phyloP scores from a whole-genome alignment of 1,284 basidiomycete genomes.

The Lignosus rhinocerotis region DNA sequence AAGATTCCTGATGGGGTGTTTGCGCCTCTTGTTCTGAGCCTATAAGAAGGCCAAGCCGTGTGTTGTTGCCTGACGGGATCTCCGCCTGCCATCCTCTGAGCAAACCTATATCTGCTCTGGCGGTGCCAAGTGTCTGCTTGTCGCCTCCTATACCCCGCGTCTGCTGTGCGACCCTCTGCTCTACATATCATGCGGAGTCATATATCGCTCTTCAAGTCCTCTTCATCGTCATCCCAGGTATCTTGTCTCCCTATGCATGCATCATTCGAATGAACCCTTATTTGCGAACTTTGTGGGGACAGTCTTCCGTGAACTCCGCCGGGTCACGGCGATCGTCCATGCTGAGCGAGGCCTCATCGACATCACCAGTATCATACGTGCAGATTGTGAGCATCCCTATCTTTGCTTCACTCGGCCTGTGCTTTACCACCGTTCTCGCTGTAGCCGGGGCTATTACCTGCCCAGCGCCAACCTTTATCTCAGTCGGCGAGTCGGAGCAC shows the following conservation, averaged over 20 bases:
- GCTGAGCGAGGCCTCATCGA: conserved; percentile 6
- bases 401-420: neutral
- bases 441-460: conserved; percentile 10
- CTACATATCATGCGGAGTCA: conserved; percentile 8
- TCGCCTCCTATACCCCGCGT: neutral
- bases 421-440: neutral
- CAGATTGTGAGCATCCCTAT: conserved; percentile 9
- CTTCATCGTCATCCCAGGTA: conserved; percentile 15
- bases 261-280: neutral
- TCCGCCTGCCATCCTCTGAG: conserved; percentile 1
- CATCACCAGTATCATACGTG: conserved; percentile 12
- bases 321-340: conserved; percentile 11
- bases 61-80: neutral
- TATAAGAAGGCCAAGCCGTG: conserved; percentile 10
- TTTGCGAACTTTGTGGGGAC: neutral
- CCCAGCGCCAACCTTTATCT: conserved; percentile 1
- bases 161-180: neutral
- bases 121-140: neutral
- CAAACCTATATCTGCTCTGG: neutral
- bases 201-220: conserved; percentile 19
- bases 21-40: conserved; percentile 4
- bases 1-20: conserved; percentile 9
- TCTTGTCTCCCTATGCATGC: neutral
- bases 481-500: conserved; percentile 1
- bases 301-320: conserved; percentile 14